phyloP scores from a whole-genome alignment of 768 basidiomycete genomes.

The Pisolithus marmoratus region DNA sequence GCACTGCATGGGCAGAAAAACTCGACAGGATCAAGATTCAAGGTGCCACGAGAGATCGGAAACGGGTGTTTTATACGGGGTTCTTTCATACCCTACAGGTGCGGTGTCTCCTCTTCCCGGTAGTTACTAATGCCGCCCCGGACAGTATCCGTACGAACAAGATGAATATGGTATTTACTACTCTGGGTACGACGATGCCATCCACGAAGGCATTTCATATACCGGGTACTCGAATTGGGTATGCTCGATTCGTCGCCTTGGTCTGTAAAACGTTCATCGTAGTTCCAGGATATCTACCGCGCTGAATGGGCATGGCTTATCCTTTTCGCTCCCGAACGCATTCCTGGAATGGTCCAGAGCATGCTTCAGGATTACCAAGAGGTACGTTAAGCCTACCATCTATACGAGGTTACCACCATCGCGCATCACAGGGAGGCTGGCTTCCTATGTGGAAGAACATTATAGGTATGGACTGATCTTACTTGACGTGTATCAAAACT shows the following conservation, averaged over 20 bases:
- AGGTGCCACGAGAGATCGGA: slow-evolving; percentile 43
- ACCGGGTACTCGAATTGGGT: slow-evolving; percentile 82
- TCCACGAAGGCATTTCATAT: slow-evolving; percentile 66
- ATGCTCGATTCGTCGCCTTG: slow-evolving; percentile 8
- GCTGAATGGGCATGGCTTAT: slow-evolving; percentile 79
- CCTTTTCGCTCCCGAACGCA: slow-evolving; percentile 68
- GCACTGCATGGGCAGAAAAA: slow-evolving; percentile 53
- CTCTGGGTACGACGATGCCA: slow-evolving; percentile 65
- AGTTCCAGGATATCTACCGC: slow-evolving; percentile 63
- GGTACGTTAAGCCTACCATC: slow-evolving; percentile 26
- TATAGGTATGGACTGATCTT: slow-evolving; percentile 37
- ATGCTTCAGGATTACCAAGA: slow-evolving; percentile 77
- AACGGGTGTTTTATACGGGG: slow-evolving; percentile 52
- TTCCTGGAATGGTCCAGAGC: slow-evolving; percentile 68
- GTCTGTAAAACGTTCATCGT: not conserved
- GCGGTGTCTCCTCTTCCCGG: not conserved
- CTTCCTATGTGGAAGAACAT: slow-evolving; percentile 91
- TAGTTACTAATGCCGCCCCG: slow-evolving; percentile 1
- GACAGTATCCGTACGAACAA: slow-evolving; percentile 73
- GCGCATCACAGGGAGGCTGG: slow-evolving; percentile 55
- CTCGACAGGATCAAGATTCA: slow-evolving; percentile 45
- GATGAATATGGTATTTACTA: slow-evolving; percentile 64
- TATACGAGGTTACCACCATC: too few species aligned
- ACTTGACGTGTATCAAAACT: not conserved
- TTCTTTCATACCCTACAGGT: slow-evolving; percentile 62